A percentile compares a stretch with the other conserved stretches of the same genome.
Evolutionary conservation across 192 early-diverging fungal species (phyloP).

Genomic region (Mortierella claussenii): DNA sequence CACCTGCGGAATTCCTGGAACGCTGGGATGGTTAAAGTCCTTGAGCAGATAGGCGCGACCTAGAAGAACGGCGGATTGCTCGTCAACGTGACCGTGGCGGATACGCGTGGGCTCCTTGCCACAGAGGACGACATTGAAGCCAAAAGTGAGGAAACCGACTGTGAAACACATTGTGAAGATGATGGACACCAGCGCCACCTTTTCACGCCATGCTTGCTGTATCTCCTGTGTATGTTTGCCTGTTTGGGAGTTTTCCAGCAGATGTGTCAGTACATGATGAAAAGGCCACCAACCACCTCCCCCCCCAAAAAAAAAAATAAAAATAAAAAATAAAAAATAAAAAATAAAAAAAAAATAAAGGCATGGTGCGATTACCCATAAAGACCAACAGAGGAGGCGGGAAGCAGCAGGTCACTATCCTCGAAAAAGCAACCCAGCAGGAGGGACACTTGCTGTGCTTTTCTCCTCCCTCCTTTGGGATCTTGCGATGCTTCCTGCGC

Average conservation of each 20-base stretch:
- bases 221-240: constrained; percentile 50
- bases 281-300: too few species aligned
- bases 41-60: constrained; percentile 73
- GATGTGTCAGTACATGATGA: too few species aligned
- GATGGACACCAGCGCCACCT: constrained; percentile 86
- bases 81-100: constrained; percentile 59
- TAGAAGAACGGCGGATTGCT: constrained; percentile 66
- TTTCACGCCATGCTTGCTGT: constrained; percentile 91
- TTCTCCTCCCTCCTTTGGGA: neutral
- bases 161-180: constrained; percentile 76
- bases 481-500: constrained; percentile 26
- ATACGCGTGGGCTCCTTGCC: constrained; percentile 58
- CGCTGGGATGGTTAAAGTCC: constrained; percentile 62
- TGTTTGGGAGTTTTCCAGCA: constrained; percentile 2
- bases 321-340: neutral
- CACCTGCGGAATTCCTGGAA: constrained; percentile 45
- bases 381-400: constrained; percentile 59
- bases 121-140: constrained; percentile 77
- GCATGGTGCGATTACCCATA: constrained; percentile 6
- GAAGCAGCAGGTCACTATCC: constrained; percentile 66
- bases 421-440: constrained; percentile 63
- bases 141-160: constrained; percentile 90
- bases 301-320: too few species aligned
- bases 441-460: constrained; percentile 17
- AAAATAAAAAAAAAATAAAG: neutral